These are phyloP conservation scores for Mortierella sp. DNA, from an alignment of 371 early-diverging fungal species.

Conservation along the genomic window DNA sequence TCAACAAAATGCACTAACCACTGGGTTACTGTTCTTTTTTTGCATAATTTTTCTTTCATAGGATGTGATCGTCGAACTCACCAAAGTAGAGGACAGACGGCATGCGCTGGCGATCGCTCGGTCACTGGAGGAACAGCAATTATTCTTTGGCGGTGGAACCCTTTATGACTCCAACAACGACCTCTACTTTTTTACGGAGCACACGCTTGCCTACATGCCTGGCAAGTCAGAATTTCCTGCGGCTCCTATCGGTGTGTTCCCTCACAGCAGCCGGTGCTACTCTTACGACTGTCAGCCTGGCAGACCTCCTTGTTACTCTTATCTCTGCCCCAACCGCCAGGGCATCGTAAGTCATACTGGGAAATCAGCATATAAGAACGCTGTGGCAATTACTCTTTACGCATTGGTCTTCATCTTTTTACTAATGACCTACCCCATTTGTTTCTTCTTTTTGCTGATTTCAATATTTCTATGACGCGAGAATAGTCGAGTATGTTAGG, in stretches of 20 bases:
- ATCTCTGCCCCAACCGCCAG: conserved; percentile 51
- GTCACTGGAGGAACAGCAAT: conserved; percentile 38
- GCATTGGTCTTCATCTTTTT: background rate
- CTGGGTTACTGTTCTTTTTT: background rate
- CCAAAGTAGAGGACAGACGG: conserved; percentile 48
- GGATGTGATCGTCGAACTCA: conserved; percentile 53
- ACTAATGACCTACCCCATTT: background rate
- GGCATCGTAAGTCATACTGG: conserved; percentile 33
- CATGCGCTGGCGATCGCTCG: conserved; percentile 54
- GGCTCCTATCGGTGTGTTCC: conserved; percentile 50
- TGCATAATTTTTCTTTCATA: conserved; percentile 18
- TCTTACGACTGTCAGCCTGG: conserved; percentile 47
- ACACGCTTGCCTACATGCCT: conserved; percentile 36
- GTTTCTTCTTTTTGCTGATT: background rate
- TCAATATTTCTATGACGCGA: background rate
- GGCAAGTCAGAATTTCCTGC: conserved; percentile 48
- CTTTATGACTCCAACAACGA: conserved; percentile 55
- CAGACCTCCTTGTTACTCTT: conserved; percentile 47
- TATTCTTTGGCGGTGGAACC: conserved; percentile 51
- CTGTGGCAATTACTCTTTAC: background rate
- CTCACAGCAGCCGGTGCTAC: conserved; percentile 45
- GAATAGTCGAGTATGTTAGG: conserved; percentile 36
- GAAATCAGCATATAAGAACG: background rate
- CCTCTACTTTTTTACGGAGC: conserved; percentile 49
- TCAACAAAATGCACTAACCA: background rate